Evolutionary conservation across 2,329 filamentous ascomycete species (phyloP).

Genomic region (Colletotrichum tofieldiae): DNA sequence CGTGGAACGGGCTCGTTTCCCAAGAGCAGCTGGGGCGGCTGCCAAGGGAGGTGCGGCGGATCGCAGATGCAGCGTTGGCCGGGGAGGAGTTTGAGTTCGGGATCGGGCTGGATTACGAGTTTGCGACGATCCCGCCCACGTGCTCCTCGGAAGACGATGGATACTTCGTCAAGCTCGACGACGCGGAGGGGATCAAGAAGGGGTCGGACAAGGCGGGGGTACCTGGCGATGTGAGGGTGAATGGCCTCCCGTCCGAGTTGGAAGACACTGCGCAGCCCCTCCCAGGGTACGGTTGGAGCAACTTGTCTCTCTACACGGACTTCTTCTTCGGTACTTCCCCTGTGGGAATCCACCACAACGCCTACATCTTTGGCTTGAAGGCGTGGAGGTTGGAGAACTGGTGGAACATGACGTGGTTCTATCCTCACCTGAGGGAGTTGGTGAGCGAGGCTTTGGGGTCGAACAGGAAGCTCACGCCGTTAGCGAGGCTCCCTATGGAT

Average conservation of each 20-base stretch:
- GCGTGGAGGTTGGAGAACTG: conserved; percentile 51
- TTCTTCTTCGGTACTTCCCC: conserved; percentile 55
- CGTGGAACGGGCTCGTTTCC: conserved; percentile 52
- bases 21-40: conserved; percentile 39
- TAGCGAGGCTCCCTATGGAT: conserved; percentile 44
- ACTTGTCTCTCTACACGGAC: conserved; percentile 54
- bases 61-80: conserved; percentile 50
- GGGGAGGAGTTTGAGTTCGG: conserved; percentile 55
- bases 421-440: conserved; percentile 51
- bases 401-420: conserved; percentile 57
- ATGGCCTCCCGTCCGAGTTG: conserved; percentile 50
- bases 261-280: conserved; percentile 39
- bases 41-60: conserved; percentile 42
- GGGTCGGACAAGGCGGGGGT: conserved; percentile 52
- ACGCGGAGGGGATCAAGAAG: conserved; percentile 45
- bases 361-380: conserved; percentile 53
- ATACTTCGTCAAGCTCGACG: conserved; percentile 51
- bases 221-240: conserved; percentile 49
- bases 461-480: conserved; percentile 40
- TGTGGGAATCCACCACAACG: conserved; percentile 57
- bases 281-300: conserved; percentile 48
- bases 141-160: conserved; percentile 57
- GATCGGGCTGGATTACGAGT: conserved; percentile 58
- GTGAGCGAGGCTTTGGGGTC: conserved; percentile 48
- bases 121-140: conserved; percentile 54